Base-by-base conservation (phyloP, 2,329 filamentous ascomycete genomes). In the Scedosporium aurantiacum region DNA sequence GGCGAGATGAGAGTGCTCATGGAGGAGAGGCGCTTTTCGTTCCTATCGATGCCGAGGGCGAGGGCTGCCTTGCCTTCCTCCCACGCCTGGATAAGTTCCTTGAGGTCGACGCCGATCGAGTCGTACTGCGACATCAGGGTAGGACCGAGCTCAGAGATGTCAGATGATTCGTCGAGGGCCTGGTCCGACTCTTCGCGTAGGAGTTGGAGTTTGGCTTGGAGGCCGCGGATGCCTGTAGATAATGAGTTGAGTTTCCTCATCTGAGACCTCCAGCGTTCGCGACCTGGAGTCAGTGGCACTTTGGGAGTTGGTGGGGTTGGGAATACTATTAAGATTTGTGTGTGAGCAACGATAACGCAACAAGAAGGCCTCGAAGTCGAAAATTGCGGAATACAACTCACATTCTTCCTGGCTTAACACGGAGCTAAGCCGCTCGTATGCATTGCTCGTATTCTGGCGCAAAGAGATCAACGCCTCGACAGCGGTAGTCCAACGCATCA, bases 151-250 rank as follows among this genome's bases (percentile, higher is more conserved):
- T 96, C 89, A 3, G 85, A 84, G 18, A 90, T 84, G 66, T 87
- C 84, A 63, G 81, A 79, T 43, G 89, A 85, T 67, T 88, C 85
- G 68, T 96, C 89, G 28, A 96, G 75, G 52, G 85, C 85, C 63
- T 84, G 84, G 69, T 90, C 90, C 0, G 91, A 95, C 72, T 97
- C 91, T 72, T 99, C 94, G 58, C 91, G 86, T 61, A 97, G 76
- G 6, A 99, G 80, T 63, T 95, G 91, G 77, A 99, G 85, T 73
- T 97, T 99, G 41, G 94, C 94, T 73, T 97, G 93, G 57, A 99
- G 80, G 10, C 90, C 90, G 28, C 92, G 87, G 64, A 97, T 96
- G 16, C 91, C 92, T 61, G 91, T 90, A 0, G 91, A 96, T 40
- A 99, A 80, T 1, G 89, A 89, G 69, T 90, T 91, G 50, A 99